These are phyloP conservation scores for Neocatenulostroma microsporum DNA, from an alignment of 2,329 filamentous ascomycete species.

Conservation along the genomic window DNA sequence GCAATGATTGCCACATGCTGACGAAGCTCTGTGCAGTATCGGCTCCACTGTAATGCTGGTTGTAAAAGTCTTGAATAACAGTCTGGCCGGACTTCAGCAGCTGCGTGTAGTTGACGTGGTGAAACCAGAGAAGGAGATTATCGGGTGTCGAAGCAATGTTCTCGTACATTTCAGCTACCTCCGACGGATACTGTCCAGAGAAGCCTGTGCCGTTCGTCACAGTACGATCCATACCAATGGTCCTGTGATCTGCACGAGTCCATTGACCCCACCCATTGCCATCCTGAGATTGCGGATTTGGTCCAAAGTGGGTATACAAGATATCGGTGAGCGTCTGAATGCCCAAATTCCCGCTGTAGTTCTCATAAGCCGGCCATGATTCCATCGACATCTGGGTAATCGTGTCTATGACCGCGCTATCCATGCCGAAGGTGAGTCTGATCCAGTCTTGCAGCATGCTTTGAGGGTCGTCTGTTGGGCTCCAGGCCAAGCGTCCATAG, in stretches of 20 bases:
- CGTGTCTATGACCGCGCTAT: constrained; percentile 48
- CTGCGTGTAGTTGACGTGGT: constrained; percentile 63
- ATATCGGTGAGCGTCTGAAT: constrained; percentile 64
- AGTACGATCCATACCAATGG: constrained; percentile 65
- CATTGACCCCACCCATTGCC: constrained; percentile 64
- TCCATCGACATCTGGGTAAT: constrained; percentile 58
- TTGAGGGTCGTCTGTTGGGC: constrained; percentile 45
- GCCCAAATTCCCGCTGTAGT: constrained; percentile 62
- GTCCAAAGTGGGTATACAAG: constrained; percentile 58
- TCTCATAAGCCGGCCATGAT: constrained; percentile 65
- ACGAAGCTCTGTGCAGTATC: constrained; percentile 54
- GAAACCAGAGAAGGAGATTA: constrained; percentile 64
- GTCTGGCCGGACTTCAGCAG: constrained; percentile 55
- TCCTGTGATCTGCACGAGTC: constrained; percentile 54
- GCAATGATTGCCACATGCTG: constrained; percentile 46
- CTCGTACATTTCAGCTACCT: constrained; percentile 53
- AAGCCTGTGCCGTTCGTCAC: constrained; percentile 59
- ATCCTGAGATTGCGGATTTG: constrained; percentile 59
- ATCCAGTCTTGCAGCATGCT: constrained; percentile 57
- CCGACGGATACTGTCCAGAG: constrained; percentile 57
- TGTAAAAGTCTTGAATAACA: constrained; percentile 60
- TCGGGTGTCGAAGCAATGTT: constrained; percentile 57
- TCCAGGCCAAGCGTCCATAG: constrained; percentile 60
- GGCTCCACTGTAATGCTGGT: constrained; percentile 54
- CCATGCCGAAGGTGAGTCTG: constrained; percentile 56